Base-by-base conservation (phyloP, 2,329 filamentous ascomycete species). In the Epichloe sp. region DNA sequence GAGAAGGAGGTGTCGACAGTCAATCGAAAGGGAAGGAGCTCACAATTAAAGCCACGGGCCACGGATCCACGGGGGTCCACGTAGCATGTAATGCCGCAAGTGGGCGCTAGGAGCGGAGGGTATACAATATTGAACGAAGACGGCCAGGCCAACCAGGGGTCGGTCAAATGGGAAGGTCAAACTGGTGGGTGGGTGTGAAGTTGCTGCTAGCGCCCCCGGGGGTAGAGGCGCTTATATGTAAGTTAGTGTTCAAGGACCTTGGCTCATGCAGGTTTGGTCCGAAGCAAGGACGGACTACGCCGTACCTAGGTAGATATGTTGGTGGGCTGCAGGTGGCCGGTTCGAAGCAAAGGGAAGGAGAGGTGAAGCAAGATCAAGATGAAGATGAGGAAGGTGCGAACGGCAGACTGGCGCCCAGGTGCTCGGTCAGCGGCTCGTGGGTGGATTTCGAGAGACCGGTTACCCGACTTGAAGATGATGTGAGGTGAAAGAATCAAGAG, bases 71-170 rank as follows among this genome's bases (percentile, higher is more conserved):
- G 31, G 23, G 36, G 36, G 41, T 46, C 47, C 47, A 46, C 42
- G 37, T 26, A 45, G 8, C 36, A 35, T 23, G 38, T 15, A 48
- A n/a, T n/a, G 14, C 42, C 11, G 26, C 42, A 37, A 41, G 21
- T 26, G 36, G 35, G 47, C 21, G 47, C 11, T 15, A 38, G 15
- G 36, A 49, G 21, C 21, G 26, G 26, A 31, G 26, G 26, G 26
- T 19, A 19, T 2, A 2, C 2, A 2, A 31, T 26, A 8, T 31
- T 31, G 42, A 41, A 45, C 23, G 34, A 48, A 19, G 38, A 44
- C 40, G 47, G 42, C 50, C 41, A 40, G 47, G 42, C 50, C 41
- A 40, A 17, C 42, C 35, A 49, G 36, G 49, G 49, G 31, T 31
- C 31, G 4, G 41, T 38, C 49, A 45, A 42, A 45, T 19, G 43